Base-by-base conservation (phyloP, 768 basidiomycete genomes). In the Termitomyces titanicus region DNA sequence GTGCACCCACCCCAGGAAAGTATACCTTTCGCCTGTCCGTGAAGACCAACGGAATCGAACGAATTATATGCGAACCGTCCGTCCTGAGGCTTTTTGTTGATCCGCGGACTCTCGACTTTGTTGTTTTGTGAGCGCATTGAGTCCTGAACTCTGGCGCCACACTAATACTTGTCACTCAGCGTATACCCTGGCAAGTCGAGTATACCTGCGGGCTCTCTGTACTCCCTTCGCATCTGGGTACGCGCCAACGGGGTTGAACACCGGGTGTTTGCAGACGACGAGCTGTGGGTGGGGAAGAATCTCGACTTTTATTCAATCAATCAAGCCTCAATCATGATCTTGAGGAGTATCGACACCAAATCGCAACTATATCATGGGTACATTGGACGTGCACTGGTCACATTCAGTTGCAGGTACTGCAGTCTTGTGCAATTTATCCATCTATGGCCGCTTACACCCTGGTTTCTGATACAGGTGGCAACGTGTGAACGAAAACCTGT, bases 261-360 rank as follows among this genome's bases (percentile, higher is more conserved):
- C 56, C 78, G 84, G 34, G 53, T 88, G 42, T 88, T 88, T 61
- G 77, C 78, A 34, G 82, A 83, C 18, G 82, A 85, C 60, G 82
- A 85, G 25, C 63, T 88, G 25, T 87, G 84, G 84, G 69, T 87
- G 12, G 85, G 82, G 17, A 81, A 74, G 62, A 84, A 88, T 62
- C 83, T 82, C 5, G 84, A 88, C 62, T 87, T 88, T 63, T 66
- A 70, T 42, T 70, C 78, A 2, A 79, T 88, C 40, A 69, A 72
- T 18, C 78, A 86, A 43, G 83, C 81, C 10, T 79, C 80, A 1
- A 82, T 84, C 61, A 81, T 83, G 38, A 66, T 75, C 33, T 66
- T 81, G 56, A 79, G 74, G 57, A 72, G 59, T 35, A 68, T 71
- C 27, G 73, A 75, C 20, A 61, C 72, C 12, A 75, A 76, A 54